Base-by-base conservation (phyloP, 202 grass and related monocot species). In the Digitaria exilis region DNA sequence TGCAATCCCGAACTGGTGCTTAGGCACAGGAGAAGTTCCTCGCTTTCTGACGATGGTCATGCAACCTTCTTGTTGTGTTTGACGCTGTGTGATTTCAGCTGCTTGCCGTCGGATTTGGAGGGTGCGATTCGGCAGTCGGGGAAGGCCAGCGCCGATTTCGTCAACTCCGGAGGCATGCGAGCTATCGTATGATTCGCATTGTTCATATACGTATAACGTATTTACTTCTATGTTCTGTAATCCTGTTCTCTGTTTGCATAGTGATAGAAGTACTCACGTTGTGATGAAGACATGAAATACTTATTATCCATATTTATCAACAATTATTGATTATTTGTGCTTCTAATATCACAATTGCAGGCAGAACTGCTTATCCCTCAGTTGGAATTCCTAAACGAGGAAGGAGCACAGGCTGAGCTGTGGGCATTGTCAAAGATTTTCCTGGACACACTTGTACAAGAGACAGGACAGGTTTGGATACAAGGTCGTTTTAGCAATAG, bases 291-390 rank as follows among this genome's bases (percentile, higher is more conserved):
- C n/a, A n/a, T n/a, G n/a, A n/a, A 31, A 7, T 43, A 15, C 15
- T 50, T 18, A 51, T 62, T 26, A 11, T 10, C 28, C 41, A 68
- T 4, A 1, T 16, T 29, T 68, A 32, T 13, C 2, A 9, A 25
- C 7, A 25, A 14, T 32, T 26, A 15, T 15, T 57, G 48, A 73
- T 46, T 5, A 48, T 77, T 34, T 48, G 4, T 57, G 13, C 18
- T 31, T 59, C 5, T 67, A 15, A n/a, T 65, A 4, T 66, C 39
- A 66, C 56, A 1, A 2, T 24, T 90, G 65, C 65, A 98, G 96
- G 96, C 90, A 39, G 93, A 98, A 56, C 91, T 98, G 29, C 67
- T 98, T 81, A 98, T 96, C 75, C 93, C 96, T 73, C 91, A 98
- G 70, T 58, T 98, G 63, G 89, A 95, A 71, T 98, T 98, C 87